Percentiles rank a stretch among this genome's conserved stretches.
Conservation (phyloP, 2,329 filamentous ascomycete species). For the Pseudogymnoascus sp. region DNA sequence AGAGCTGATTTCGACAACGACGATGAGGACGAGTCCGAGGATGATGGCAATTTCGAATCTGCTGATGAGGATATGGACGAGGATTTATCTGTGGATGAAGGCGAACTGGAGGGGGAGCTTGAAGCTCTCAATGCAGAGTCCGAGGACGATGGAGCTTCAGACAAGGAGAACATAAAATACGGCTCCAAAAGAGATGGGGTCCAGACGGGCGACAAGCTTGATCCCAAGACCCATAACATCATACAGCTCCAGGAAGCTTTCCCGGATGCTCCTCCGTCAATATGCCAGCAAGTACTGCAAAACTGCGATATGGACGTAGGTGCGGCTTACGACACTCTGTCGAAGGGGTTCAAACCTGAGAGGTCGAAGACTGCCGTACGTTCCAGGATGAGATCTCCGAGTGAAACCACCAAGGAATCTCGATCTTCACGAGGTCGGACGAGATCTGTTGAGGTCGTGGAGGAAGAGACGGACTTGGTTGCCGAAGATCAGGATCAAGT, state of each 20-base stretch:
- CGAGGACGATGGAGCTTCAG: constrained; percentile 14
- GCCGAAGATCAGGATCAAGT: constrained; percentile 24
- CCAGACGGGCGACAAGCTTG: background rate
- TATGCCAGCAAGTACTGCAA: constrained; percentile 25
- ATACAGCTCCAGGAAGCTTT: constrained; percentile 26
- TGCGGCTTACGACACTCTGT: constrained; percentile 25
- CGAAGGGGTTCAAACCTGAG: constrained; percentile 21
- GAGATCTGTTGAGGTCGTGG: background rate
- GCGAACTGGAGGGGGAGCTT: constrained; percentile 20
- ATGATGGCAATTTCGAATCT: constrained; percentile 26
- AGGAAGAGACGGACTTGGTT: background rate
- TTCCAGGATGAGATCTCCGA: constrained; percentile 11
- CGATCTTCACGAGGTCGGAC: background rate
- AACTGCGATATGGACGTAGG: constrained; percentile 23
- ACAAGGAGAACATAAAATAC: constrained; percentile 1
- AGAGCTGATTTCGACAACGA: constrained; percentile 30
- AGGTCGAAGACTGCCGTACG: constrained; percentile 21
- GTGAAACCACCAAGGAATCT: background rate
- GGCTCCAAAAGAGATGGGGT: background rate
- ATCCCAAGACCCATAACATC: constrained; percentile 13
- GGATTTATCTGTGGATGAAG: constrained; percentile 18
- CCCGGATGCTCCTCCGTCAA: constrained; percentile 22
- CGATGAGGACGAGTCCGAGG: constrained; percentile 23
- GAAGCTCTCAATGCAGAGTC: constrained; percentile 10
- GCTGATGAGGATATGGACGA: constrained; percentile 23